Evolutionary conservation across 169 alveolate genomes (phyloP).

Genomic region (Cryptosporidium bovis): DNA sequence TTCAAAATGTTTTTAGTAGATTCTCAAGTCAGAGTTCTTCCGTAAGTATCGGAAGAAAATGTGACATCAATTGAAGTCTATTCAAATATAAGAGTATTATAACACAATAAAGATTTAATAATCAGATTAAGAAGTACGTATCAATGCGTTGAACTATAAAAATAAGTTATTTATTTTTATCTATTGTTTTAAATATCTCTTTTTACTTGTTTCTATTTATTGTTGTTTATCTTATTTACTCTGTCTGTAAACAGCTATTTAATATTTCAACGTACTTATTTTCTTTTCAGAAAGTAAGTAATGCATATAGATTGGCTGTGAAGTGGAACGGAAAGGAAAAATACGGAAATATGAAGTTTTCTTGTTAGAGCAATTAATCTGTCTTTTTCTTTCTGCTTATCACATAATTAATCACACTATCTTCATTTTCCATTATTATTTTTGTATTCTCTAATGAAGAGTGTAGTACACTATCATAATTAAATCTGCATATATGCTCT

Average conservation of each 20-base stretch:
- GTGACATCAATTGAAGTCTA: constrained; percentile 30
- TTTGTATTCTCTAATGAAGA: background rate
- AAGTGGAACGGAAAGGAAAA: too few species aligned
- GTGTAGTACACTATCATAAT: background rate
- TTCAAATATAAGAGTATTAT: background rate
- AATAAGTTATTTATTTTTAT: too few species aligned
- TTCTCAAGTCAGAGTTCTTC: constrained; percentile 35
- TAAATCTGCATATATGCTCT: constrained; percentile 16
- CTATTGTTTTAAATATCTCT: too few species aligned
- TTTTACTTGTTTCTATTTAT: too few species aligned
- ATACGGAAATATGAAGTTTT: background rate
- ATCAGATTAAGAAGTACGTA: too few species aligned
- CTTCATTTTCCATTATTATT: constrained; percentile 50
- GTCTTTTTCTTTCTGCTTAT: constrained; percentile 15
- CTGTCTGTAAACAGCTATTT: too few species aligned
- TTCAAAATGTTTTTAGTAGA: constrained; percentile 68
- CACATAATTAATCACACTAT: constrained; percentile 37
- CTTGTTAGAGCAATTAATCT: background rate
- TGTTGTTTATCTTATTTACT: too few species aligned
- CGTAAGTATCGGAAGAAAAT: constrained; percentile 28
- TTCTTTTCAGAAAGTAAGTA: background rate
- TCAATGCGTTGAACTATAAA: too few species aligned
- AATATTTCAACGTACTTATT: background rate
- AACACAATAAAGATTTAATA: too few species aligned
- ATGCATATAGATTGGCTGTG: too few species aligned